Evolutionary conservation across 2,329 filamentous ascomycete species (phyloP), one percentile per base, ranked within the genome.

Genomic region (Dactylellina leptospora): DNA sequence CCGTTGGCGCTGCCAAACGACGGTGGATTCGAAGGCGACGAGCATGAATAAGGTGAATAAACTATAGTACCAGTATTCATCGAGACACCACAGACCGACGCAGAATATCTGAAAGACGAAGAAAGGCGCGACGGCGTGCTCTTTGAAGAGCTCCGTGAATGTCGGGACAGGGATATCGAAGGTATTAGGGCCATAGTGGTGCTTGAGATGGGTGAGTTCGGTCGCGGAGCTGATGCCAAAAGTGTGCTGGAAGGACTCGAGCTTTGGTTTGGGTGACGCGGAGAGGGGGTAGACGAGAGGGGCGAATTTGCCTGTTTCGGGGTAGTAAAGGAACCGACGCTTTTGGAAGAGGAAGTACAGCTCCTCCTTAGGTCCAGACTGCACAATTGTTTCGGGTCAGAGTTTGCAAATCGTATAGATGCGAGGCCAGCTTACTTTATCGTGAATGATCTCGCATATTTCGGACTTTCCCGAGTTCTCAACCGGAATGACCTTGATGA

Each of bases 11-110:
- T 99, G 95, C 96, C 95, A 99, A 13, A 99, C 96, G 36, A 99
- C 96, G 1, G 95, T 99, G 80, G 93, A 97, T 83, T 99, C 95
- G 77, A 99, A 99, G 69, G 87, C 89, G 76, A 99, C 92, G 62
- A 99, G 87, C 96, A 99, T 99, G 83, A 97, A 93, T 20, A 99
- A 88, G 0, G 96, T 99, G 81, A 99, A 99, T 18, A 99, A 86
- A 73, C 95, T 97, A 82, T 99, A 99, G 84, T 99, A 99, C 95
- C 96, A 99, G 82, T 97, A 99, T 82, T 99, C 96, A 79, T 99
- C 95, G 79, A 99, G 83, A 88, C 97, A 91, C 95, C 95, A 99
- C 73, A 99, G 83, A 13, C 95, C 96, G 68, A 99, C 95, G 77
- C 96, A 99, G 83, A 99, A 99, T 73, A 99, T 85, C 84, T 99